phyloP scores from a whole-genome alignment of 106 monocot species.

The Allium cepa region DNA sequence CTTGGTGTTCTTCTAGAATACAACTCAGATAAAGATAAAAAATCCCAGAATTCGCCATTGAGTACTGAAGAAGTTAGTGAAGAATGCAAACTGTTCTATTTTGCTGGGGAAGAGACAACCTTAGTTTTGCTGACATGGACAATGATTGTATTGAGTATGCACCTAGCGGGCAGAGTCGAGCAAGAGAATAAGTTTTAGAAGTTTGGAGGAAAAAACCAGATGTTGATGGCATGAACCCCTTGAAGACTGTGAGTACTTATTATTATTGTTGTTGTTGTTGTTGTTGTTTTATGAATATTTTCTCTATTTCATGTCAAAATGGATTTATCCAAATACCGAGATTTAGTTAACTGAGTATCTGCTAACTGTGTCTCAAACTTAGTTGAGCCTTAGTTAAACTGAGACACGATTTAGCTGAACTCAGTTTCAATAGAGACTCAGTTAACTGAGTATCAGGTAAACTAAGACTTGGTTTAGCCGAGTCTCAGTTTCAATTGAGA shows the following conservation, averaged over 20 bases:
- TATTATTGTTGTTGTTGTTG: no score
- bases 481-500: no score
- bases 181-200: conserved; percentile 60
- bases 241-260: conserved; percentile 18
- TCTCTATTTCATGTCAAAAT: no score
- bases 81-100: conserved; percentile 78
- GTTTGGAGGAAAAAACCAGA: conserved; percentile 20
- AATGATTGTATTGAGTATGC: conserved; percentile 43
- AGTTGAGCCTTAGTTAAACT: no score
- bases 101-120: conserved; percentile 68
- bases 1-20: conserved; percentile 11
- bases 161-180: conserved; percentile 54
- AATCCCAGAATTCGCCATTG: background rate
- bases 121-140: conserved; percentile 58
- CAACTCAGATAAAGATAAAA: conserved; percentile 18
- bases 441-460: no score
- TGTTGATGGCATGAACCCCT: conserved; percentile 6
- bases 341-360: no score
- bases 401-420: no score
- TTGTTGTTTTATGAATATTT: no score
- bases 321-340: no score
- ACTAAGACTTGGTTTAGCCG: no score
- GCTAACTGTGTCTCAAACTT: no score
- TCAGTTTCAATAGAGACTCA: no score
- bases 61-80: conserved; percentile 51